Conservation (phyloP, 331 rosid species). For the Erythrophleum ivorense region DNA sequence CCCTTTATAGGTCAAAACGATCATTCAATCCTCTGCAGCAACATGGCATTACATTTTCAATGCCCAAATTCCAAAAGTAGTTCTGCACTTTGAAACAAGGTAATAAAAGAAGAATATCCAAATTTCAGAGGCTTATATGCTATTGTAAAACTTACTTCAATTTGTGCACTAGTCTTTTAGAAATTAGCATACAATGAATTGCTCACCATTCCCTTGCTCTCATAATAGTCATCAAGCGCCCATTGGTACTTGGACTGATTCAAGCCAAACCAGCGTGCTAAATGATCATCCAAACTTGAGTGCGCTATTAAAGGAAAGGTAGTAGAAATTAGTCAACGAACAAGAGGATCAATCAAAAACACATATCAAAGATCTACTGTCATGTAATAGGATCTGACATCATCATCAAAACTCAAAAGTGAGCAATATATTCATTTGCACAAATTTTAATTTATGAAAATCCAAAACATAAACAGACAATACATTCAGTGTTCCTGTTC, state of each 20-base stretch:
- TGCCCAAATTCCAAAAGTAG: not conserved
- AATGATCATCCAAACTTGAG: constrained; percentile 93
- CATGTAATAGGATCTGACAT: not conserved
- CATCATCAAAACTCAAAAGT: not conserved
- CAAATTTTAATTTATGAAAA: not conserved
- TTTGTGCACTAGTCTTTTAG: constrained; percentile 11
- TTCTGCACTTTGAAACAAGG: constrained; percentile 22
- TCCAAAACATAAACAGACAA: not conserved
- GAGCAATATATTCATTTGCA: not conserved
- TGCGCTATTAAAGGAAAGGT: constrained; percentile 65
- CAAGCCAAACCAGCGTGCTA: constrained; percentile 98
- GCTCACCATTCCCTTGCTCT: constrained; percentile 92
- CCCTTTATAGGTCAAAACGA: not conserved
- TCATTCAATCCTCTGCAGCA: not conserved
- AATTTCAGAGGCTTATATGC: constrained; percentile 13
- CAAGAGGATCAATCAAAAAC: constrained; percentile 7
- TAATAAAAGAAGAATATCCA: constrained; percentile 12
- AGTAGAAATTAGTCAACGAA: not conserved
- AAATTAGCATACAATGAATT: constrained; percentile 30
- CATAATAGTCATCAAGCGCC: constrained; percentile 97
- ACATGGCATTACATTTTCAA: not conserved
- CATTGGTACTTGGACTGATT: constrained; percentile 98
- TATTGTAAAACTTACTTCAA: not conserved
- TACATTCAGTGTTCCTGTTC: not conserved
- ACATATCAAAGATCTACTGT: not conserved